Conservation (phyloP, 1,284 basidiomycete genomes). For the Leccinum insolens region DNA sequence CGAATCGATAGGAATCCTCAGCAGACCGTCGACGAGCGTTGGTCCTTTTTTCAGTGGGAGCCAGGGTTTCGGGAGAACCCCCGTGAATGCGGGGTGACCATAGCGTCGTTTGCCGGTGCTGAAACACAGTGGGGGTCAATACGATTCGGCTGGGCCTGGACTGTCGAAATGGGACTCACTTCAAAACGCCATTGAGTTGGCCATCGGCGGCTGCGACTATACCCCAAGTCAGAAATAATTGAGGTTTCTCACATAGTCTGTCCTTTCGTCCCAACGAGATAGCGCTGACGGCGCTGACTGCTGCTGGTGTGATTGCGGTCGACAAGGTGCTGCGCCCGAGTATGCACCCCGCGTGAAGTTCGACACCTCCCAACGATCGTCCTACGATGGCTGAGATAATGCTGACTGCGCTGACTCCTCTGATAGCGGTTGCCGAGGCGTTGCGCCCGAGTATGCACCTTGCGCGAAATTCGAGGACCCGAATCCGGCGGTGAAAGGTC, state of each 20-base stretch:
- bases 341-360: too few species aligned
- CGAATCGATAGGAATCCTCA: constrained; percentile 39
- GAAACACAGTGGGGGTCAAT: constrained; percentile 5
- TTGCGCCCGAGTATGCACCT: too few species aligned
- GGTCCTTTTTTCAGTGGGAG: constrained; percentile 83
- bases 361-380: too few species aligned
- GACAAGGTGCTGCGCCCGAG: too few species aligned
- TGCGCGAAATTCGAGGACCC: too few species aligned
- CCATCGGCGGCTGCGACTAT: constrained; percentile 92
- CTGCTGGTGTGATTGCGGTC: too few species aligned
- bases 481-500: too few species aligned
- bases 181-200: constrained; percentile 85
- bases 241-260: constrained; percentile 75
- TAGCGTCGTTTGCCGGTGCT: constrained; percentile 88
- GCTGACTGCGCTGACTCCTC: too few species aligned
- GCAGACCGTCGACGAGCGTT: constrained; percentile 50
- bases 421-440: too few species aligned
- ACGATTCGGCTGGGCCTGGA: background rate
- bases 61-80: constrained; percentile 89
- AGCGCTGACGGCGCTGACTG: too few species aligned
- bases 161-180: constrained; percentile 52
- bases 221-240: constrained; percentile 5
- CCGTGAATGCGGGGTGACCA: constrained; percentile 90
- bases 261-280: constrained; percentile 63
- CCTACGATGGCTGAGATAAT: too few species aligned